Conservation (phyloP, 495 filamentous ascomycete genomes). For the Trichocladium antarcticum region DNA sequence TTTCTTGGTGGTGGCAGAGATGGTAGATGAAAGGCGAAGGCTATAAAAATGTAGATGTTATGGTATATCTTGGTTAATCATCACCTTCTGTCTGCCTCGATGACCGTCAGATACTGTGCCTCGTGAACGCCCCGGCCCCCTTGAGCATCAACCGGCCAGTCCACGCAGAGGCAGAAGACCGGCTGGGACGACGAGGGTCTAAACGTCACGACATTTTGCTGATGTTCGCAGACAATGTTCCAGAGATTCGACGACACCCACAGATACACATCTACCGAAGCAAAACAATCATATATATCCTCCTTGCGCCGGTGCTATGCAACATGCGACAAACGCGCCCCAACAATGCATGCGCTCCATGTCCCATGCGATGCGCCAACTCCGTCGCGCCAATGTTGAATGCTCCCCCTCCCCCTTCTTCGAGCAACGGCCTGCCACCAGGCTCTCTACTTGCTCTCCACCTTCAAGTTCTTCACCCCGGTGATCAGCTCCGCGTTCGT, state of each 20-base stretch:
- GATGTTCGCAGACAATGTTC: too few species aligned
- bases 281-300: not conserved
- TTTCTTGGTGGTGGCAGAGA: too few species aligned
- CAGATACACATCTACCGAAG: not conserved
- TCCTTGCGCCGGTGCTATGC: slow-evolving; percentile 26
- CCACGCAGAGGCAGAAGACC: too few species aligned
- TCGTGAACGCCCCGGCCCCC: too few species aligned
- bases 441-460: slow-evolving; percentile 24
- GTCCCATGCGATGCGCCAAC: slow-evolving; percentile 1
- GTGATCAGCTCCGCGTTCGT: slow-evolving; percentile 41
- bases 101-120: too few species aligned
- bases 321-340: slow-evolving; percentile 6
- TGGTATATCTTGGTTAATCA: too few species aligned
- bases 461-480: slow-evolving; percentile 34
- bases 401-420: not conserved
- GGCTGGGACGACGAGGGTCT: too few species aligned
- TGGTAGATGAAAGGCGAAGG: too few species aligned
- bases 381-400: not conserved
- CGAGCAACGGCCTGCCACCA: not conserved
- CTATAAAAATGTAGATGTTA: too few species aligned
- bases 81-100: too few species aligned
- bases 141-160: too few species aligned
- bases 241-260: not conserved
- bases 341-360: not conserved
- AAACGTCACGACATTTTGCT: too few species aligned